Conservation (phyloP, 805 yeast species). For the Barnettozyma californica region DNA sequence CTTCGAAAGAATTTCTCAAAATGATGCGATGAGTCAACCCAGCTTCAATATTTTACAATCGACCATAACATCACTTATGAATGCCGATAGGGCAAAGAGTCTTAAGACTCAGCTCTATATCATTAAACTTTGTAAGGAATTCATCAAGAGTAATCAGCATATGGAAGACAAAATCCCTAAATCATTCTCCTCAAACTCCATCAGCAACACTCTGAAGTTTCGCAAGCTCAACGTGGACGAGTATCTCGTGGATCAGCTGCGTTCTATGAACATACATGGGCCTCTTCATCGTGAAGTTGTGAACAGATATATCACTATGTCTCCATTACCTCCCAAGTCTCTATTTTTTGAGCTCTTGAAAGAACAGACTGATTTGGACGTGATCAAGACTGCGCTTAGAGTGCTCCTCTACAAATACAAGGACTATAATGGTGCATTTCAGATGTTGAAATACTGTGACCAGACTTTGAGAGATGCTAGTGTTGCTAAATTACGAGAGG, state of each 20-base stretch:
- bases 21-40: not conserved
- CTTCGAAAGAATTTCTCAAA: not conserved
- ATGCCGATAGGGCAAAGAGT: not conserved
- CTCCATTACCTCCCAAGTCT: slow-evolving; percentile 2
- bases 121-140: slow-evolving; percentile 3
- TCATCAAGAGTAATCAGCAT: not conserved
- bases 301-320: not conserved
- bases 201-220: slow-evolving; percentile 1
- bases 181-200: not conserved
- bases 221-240: slow-evolving; percentile 70
- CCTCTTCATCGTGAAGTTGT: not conserved
- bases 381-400: not conserved
- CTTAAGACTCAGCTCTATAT: slow-evolving; percentile 1
- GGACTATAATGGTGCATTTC: not conserved
- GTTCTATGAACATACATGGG: not conserved
- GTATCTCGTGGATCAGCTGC: slow-evolving; percentile 5
- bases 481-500: not conserved
- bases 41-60: not conserved
- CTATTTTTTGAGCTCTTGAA: not conserved
- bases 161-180: not conserved
- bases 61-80: not conserved
- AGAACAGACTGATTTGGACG: not conserved
- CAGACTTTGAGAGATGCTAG: not conserved
- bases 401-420: slow-evolving; percentile 7
- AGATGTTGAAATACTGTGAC: not conserved